phyloP scores from a whole-genome alignment of 2,329 filamentous ascomycete species.

The Neospermospora avenae region DNA sequence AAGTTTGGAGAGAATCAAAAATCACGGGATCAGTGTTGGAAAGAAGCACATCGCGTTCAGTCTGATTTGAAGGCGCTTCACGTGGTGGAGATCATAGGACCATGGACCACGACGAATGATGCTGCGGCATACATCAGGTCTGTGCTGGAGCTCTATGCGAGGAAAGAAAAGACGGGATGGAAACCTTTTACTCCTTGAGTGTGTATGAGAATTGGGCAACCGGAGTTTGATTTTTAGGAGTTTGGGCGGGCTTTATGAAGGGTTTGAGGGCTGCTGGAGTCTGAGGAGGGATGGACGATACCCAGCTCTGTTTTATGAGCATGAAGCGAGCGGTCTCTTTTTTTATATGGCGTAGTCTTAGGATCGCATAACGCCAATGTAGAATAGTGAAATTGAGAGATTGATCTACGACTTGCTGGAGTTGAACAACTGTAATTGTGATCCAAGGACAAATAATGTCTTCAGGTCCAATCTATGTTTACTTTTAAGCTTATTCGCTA shows the following conservation, averaged over 20 bases:
- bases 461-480: too few relatives aligned
- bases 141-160: constrained; percentile 45
- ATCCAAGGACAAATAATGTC: too few relatives aligned
- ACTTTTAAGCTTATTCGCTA: not conserved
- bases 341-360: not conserved
- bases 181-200: constrained; percentile 1
- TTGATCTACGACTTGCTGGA: not conserved
- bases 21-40: constrained; percentile 34
- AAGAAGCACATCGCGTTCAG: constrained; percentile 20
- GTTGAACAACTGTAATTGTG: too few relatives aligned
- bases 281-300: constrained; percentile 1
- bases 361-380: not conserved
- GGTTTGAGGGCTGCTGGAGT: not conserved
- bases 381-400: not conserved
- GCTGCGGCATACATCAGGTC: constrained; percentile 42
- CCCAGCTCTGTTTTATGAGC: constrained; percentile 5
- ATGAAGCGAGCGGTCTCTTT: constrained; percentile 1
- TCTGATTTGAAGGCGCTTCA: constrained; percentile 40
- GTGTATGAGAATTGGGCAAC: not conserved
- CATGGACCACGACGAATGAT: constrained; percentile 42
- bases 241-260: not conserved
- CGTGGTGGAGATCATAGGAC: constrained; percentile 33
- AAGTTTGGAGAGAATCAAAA: constrained; percentile 13
- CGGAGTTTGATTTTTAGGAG: not conserved
- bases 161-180: constrained; percentile 41